Conservation (phyloP, 495 filamentous ascomycete genomes). For the Penicillium alfredii region DNA sequence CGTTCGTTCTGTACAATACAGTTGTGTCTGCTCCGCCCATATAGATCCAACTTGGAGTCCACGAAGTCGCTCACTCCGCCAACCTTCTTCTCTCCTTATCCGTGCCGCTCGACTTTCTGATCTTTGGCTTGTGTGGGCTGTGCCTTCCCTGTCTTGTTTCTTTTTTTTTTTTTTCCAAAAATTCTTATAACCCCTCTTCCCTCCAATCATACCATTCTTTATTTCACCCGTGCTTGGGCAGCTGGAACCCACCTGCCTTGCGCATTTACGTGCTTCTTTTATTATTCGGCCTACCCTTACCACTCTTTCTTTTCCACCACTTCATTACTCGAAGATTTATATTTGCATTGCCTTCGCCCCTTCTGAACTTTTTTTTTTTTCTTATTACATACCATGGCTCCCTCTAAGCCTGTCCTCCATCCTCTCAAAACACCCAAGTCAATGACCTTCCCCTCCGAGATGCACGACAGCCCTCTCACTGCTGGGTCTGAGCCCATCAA, state of each 20-base stretch:
- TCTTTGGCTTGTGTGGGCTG: neutral
- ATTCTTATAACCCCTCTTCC: neutral
- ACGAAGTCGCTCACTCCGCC: neutral
- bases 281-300: too few species aligned
- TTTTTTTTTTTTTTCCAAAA: neutral
- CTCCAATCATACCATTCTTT: neutral
- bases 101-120: neutral
- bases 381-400: conserved; percentile 37
- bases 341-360: too few species aligned
- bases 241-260: neutral
- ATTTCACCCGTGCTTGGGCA: too few species aligned
- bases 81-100: conserved; percentile 3
- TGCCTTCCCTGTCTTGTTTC: neutral
- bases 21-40: conserved; percentile 1
- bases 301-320: too few species aligned
- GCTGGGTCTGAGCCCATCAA: conserved; percentile 29
- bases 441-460: conserved; percentile 42
- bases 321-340: too few species aligned
- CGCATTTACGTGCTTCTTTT: too few species aligned
- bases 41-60: conserved; percentile 4
- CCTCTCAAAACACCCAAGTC: conserved; percentile 73
- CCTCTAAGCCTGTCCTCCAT: conserved; percentile 58
- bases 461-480: conserved; percentile 1
- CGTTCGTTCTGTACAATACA: conserved; percentile 3
- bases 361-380: too few species aligned